Percentiles rank a stretch among this genome's conserved stretches.
phyloP scores from a whole-genome alignment of 257 asterid genomes.

The Solanum ossicruentum region DNA sequence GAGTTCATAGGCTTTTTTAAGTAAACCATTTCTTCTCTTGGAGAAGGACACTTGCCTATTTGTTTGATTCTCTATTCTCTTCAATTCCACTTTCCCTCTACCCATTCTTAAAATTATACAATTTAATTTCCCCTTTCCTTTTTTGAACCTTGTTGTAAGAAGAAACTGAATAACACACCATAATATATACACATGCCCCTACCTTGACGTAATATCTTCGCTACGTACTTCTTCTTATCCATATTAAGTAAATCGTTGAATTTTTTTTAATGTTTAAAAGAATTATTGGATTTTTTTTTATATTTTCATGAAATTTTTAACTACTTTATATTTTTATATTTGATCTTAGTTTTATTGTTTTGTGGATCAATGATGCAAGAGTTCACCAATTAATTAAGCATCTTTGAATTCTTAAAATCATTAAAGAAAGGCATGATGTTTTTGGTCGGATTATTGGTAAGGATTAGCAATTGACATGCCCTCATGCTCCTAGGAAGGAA shows the following conservation, averaged over 20 bases:
- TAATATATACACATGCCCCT: neutral
- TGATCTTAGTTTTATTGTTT: neutral
- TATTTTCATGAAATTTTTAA: too few relatives aligned
- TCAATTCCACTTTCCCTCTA: conserved; percentile 51
- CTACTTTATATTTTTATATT: neutral
- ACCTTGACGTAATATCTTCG: neutral
- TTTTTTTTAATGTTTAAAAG: too few relatives aligned
- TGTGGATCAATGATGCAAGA: neutral
- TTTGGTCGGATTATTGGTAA: neutral
- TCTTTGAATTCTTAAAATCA: neutral
- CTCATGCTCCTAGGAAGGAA: neutral
- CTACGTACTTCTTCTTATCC: neutral
- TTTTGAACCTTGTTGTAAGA: neutral
- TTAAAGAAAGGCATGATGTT: neutral
- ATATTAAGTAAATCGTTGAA: too few relatives aligned
- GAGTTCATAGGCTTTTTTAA: neutral
- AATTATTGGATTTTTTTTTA: too few relatives aligned
- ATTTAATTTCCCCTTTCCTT: neutral
- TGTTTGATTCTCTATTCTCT: conserved; percentile 1
- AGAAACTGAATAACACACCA: neutral
- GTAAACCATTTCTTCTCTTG: neutral
- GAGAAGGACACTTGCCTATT: neutral
- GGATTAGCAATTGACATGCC: neutral
- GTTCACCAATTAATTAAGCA: neutral
- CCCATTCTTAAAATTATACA: conserved; percentile 16